Base-by-base conservation (phyloP, 768 basidiomycete genomes). In the Podaxis pistillaris region DNA sequence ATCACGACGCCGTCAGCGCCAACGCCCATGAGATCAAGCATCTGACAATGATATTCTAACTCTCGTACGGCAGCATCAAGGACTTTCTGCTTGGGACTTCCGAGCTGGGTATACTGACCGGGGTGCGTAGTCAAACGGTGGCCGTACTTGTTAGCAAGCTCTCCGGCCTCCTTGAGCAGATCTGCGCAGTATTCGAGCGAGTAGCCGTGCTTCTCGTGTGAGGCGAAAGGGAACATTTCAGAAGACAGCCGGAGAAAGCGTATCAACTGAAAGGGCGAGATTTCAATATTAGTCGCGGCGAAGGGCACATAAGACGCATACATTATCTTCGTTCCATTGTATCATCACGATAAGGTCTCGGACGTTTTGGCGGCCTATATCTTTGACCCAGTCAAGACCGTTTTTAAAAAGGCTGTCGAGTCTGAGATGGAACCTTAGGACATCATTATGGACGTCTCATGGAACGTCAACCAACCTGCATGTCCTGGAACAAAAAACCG, bases 161-260 rank as follows among this genome's bases (percentile, higher is more conserved):
- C 79, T 1, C 91, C 93, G 24, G 85, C 87, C 68, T 78, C 69
- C 1, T 80, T 79, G 4, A 88, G 77, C 24, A 84, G 74, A 2
- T 76, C 61, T 4, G 83, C 78, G 5, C 91, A 94, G 63, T 91
- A 95, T 7, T 85, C 82, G 26, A 98, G 81, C 15, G 86, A 82
- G 72, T 98, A 97, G 0, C 94, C 94, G 68, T 94, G 85, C 19
- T 79, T 80, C 17, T 75, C 79, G 67, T 98, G 96, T 1, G 90
- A 91, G 0, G 94, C 94, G 68, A 90, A 97, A 0, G 95, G 94
- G 74, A 97, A 96, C 85, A 97, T 88, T 66, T 94, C 92, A 7
- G 93, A 94, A 0, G 93, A 95, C 66, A 96, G 71, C 50, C 94
- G 85, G 76, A 96, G 85, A 74, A 95, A 96, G n/a, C 83, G 84